These are phyloP conservation scores for Geotrichum candidum DNA, from an alignment of 1,139 yeast species.

Conservation along the genomic window DNA sequence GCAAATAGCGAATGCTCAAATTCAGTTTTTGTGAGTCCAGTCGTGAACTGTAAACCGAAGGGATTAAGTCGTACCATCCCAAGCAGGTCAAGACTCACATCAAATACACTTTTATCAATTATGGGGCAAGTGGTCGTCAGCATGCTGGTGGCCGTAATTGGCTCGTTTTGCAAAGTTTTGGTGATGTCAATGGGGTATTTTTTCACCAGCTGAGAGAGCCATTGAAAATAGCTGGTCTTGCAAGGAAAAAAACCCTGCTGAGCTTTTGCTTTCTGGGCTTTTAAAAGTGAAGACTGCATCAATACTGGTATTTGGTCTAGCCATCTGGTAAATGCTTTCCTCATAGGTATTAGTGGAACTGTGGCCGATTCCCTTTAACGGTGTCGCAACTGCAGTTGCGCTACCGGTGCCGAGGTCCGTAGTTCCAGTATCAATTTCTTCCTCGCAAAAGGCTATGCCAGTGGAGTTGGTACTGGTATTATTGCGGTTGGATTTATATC, in stretches of 20 bases:
- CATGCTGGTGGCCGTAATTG: not conserved
- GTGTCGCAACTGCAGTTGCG: too few species aligned
- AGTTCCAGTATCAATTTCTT: too few species aligned
- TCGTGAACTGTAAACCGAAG: not conserved
- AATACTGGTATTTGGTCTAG: too few species aligned
- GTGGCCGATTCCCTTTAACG: too few species aligned
- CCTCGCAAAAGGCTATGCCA: too few species aligned
- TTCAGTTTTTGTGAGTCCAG: not conserved
- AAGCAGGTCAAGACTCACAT: not conserved
- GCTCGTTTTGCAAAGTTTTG: not conserved
- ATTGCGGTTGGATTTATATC: not conserved
- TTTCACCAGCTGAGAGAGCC: not conserved
- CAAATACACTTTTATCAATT: not conserved
- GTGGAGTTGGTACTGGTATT: not conserved
- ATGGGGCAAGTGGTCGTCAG: not conserved
- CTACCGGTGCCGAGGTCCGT: too few species aligned
- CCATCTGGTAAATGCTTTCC: too few species aligned
- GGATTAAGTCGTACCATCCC: not conserved
- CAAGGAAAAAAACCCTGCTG: not conserved
- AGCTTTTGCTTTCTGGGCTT: not conserved
- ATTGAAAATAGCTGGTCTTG: too few species aligned
- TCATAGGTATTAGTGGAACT: too few species aligned
- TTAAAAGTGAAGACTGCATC: not conserved
- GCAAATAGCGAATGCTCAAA: not conserved
- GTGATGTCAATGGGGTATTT: not conserved